phyloP scores from a whole-genome alignment of 495 filamentous ascomycete species.

The Penicillium atrosanguineum region DNA sequence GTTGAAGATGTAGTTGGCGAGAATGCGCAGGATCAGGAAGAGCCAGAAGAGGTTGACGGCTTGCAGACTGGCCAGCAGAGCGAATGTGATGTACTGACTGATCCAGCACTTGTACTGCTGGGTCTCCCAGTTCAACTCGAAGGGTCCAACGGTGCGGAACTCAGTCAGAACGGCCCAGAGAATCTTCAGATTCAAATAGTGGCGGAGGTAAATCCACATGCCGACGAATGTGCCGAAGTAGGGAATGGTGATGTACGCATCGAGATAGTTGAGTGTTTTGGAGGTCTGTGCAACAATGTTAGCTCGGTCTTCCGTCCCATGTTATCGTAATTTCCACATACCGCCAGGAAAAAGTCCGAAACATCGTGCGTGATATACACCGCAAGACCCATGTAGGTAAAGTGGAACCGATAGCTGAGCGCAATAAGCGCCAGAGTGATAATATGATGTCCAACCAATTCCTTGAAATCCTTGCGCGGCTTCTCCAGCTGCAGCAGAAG shows the following conservation, averaged over 20 bases:
- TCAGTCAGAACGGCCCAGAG: conserved; percentile 81
- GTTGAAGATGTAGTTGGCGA: conserved; percentile 55
- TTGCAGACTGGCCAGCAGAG: conserved; percentile 70
- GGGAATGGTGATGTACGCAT: conserved; percentile 69
- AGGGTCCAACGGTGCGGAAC: conserved; percentile 86
- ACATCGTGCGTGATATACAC: conserved; percentile 98
- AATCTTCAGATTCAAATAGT: conserved; percentile 87
- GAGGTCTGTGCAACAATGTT: conserved; percentile 61
- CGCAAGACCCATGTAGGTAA: conserved; percentile 94
- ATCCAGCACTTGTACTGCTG: conserved; percentile 81
- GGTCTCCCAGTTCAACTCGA: conserved; percentile 79
- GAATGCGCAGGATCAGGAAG: conserved; percentile 74
- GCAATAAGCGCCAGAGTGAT: conserved; percentile 86
- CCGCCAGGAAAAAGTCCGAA: conserved; percentile 94
- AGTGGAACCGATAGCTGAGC: conserved; percentile 94
- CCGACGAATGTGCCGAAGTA: conserved; percentile 83
- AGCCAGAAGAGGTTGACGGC: conserved; percentile 86
- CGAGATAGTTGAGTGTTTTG: conserved; percentile 91
- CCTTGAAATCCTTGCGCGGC: conserved; percentile 93
- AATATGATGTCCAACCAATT: conserved; percentile 91
- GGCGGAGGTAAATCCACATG: conserved; percentile 89
- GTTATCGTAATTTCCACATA: conserved; percentile 41
- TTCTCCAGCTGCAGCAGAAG: conserved; percentile 88
- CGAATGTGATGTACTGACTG: conserved; percentile 69
- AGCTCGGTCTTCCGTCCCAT: not conserved